Evolutionary conservation across 768 basidiomycete species (phyloP), one percentile per base, ranked within the genome.

Genomic region (Suillus bovinus): DNA sequence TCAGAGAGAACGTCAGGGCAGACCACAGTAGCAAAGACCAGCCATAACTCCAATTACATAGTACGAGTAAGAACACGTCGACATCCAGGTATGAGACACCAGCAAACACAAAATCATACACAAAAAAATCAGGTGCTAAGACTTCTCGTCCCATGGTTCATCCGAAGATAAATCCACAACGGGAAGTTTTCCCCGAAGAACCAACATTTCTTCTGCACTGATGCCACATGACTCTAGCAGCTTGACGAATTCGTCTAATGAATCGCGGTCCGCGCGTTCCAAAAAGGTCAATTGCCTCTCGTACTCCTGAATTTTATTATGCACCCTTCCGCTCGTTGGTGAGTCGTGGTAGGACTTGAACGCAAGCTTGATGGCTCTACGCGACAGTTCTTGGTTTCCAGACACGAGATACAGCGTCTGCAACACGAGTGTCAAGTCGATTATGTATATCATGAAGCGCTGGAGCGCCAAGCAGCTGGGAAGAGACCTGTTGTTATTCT

Each of bases 371-470:
- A 33, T 53, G 27, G 17, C 49, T 16, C 9, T 20, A 20, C 27
- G 49, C 29, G 49, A 20, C 27, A 50, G 16, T 50, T 50, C 49
- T 6, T 54, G n/a, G 3, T 34, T 53, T 33, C 17, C 24, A 7
- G 62, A 17, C 11, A 63, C 13, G 6, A 54, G 59, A 52, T 63
- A 66, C n/a, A 72, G 50, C 10, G 44, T 67, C 34, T 72, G 69
- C 62, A 72, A 61, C 34, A 72, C 63, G 39, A 70, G 62, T 5
- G 69, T 72, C 4, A 72, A 42, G 62, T 72, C 71, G 38, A 72
- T 59, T 46, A 72, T 72, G 53, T 72, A 72, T 27, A 61, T 60
- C 62, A 72, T 72, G 16, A 71, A 60, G 46, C 61, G 63, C n/a
- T 62, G 67, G 20, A 66, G 59, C 17, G 62, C 62, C 11, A 27